Evolutionary conservation across 164 flowering plant genomes (phyloP), one percentile per base, ranked within the genome.

Genomic region (Aristolochia californica): DNA sequence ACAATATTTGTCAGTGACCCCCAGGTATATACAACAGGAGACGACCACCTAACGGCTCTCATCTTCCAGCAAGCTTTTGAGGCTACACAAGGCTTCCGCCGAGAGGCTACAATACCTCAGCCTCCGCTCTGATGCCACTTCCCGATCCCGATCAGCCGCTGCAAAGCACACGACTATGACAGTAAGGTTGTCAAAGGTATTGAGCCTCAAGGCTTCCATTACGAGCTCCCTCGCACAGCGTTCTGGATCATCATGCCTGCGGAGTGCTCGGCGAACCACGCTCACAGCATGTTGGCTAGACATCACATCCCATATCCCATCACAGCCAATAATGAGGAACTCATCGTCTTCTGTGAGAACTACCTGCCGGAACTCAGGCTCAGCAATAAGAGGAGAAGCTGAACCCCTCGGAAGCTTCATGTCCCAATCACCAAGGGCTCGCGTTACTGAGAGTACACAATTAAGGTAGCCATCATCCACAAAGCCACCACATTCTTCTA

Each of bases 271-370:
- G 17, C 84, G 82, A 13, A 83, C 95, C 12, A 85, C 57, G 50
- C 74, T 67, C 0, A 88, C 94, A 2, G 97, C 97, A 16, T 84
- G 77, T 66, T 91, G 85, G 69, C 90, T 91, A 1, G 91, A 63
- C 87, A 91, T 80, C 34, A 80, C 90, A 70, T 91, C 97, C 97
- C 97, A 91, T 18, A 91, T 78, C 17, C 97, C 96, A 53, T 91
- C 97, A 34, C 96, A 91, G 1, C 83, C 95, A 8, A 91, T 75
- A 48, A 91, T 81, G 67, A 91, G 74, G 66, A 91, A 91, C 60
- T 91, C 97, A 43, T 91, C 97, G 11, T 85, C 94, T 63, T 81
- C 87, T 7, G 88, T 85, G 48, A 91, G 68, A 20, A 71, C 43
- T 5, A 69, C 60, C 55, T 74, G 84, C 43, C 70, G 64, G 51